These are phyloP conservation scores for Aleurites moluccanus DNA, from an alignment of 441 rosid species.

Conservation along the genomic window DNA sequence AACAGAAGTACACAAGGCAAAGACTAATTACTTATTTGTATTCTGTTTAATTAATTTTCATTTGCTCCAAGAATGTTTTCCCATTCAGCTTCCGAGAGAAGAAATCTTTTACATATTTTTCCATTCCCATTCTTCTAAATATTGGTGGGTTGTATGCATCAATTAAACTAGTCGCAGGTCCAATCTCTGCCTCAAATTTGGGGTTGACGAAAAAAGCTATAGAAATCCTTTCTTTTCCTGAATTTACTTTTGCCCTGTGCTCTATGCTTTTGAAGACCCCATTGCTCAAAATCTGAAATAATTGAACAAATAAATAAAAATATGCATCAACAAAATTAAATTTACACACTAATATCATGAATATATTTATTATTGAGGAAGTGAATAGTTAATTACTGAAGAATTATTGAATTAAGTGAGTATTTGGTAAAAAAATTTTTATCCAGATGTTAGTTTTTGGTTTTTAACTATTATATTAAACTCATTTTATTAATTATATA, in stretches of 20 bases:
- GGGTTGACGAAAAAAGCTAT: conserved; percentile 80
- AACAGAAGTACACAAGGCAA: too few relatives aligned
- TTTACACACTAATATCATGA: too few relatives aligned
- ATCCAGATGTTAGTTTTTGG: too few relatives aligned
- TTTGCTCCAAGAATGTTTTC: conserved; percentile 33
- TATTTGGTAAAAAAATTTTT: too few relatives aligned
- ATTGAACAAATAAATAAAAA: background rate
- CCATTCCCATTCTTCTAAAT: conserved; percentile 27
- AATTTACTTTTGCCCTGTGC: conserved; percentile 69
- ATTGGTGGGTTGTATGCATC: conserved; percentile 33
- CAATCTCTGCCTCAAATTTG: conserved; percentile 42
- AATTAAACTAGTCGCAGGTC: conserved; percentile 33
- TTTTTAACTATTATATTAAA: too few relatives aligned
- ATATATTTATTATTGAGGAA: background rate
- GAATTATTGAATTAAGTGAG: too few relatives aligned
- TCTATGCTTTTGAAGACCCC: conserved; percentile 73
- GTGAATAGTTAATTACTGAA: too few relatives aligned
- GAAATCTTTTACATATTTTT: conserved; percentile 31
- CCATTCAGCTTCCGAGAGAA: conserved; percentile 30
- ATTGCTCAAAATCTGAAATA: conserved; percentile 65
- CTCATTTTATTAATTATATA: too few relatives aligned
- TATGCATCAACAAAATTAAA: background rate
- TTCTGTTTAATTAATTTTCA: conserved; percentile 21
- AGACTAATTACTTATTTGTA: too few relatives aligned
- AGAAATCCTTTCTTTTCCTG: conserved; percentile 57